Evolutionary conservation across 116 monocot species (phyloP).

Genomic region (Posidonia oceanica): DNA sequence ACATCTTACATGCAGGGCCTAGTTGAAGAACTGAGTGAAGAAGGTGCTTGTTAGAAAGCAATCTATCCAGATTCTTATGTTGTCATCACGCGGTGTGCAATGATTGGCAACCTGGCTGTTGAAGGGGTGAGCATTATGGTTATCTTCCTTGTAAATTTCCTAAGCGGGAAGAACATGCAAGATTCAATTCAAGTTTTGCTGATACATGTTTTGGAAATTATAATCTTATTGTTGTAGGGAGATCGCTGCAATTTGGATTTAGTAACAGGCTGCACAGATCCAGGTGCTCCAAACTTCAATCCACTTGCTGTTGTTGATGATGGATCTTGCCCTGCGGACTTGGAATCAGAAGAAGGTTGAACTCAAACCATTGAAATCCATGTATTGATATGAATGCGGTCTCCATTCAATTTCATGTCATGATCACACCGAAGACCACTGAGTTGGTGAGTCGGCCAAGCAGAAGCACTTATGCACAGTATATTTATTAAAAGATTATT

Average conservation of each 20-base stretch:
- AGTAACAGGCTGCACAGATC: conserved; percentile 73
- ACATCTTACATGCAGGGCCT: conserved; percentile 41
- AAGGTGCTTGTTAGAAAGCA: conserved; percentile 75
- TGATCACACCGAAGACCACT: too few relatives aligned
- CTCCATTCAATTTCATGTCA: too few relatives aligned
- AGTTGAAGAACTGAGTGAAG: conserved; percentile 53
- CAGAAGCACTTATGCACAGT: too few relatives aligned
- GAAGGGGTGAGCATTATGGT: conserved; percentile 49
- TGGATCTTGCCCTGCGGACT: conserved; percentile 60
- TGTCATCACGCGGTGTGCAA: conserved; percentile 53
- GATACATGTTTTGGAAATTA: too few relatives aligned
- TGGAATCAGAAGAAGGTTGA: conserved; percentile 20
- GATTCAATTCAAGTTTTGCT: not conserved
- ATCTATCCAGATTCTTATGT: conserved; percentile 75
- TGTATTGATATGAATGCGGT: too few relatives aligned
- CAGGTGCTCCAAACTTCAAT: conserved; percentile 44
- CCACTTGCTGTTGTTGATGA: conserved; percentile 82
- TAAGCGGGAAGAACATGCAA: not conserved
- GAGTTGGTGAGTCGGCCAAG: too few relatives aligned
- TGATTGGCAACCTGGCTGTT: conserved; percentile 41
- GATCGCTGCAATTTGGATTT: conserved; percentile 69
- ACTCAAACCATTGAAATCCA: too few relatives aligned
- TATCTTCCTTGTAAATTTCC: not conserved
- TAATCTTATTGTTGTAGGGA: conserved; percentile 23
- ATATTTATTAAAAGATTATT: too few relatives aligned